Percentiles rank a stretch among this genome's conserved stretches.
These are phyloP conservation scores for Colletotrichum euphorbiae DNA, from an alignment of 2,329 filamentous ascomycete genomes.

Conservation along the genomic window DNA sequence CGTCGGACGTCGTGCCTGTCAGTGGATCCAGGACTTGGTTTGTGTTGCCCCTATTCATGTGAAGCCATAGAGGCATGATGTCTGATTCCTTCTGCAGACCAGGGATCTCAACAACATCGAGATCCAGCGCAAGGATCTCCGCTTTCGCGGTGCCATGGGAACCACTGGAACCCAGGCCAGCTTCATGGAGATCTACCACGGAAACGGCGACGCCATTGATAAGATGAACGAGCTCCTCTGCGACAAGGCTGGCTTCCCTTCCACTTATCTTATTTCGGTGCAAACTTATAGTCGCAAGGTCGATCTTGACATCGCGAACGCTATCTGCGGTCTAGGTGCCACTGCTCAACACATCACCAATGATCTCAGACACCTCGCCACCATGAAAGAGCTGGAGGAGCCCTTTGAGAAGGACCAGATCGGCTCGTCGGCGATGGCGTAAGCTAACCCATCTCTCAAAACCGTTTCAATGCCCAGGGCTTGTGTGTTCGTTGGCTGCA, in stretches of 20 bases:
- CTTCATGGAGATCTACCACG: conserved; percentile 71
- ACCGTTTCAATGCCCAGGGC: no score
- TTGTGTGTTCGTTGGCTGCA: no score
- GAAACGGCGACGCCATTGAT: conserved; percentile 62
- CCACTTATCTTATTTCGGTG: conserved; percentile 70
- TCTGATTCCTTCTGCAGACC: conserved; percentile 38
- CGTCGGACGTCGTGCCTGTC: conserved; percentile 8
- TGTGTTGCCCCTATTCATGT: not conserved
- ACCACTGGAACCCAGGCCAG: conserved; percentile 84
- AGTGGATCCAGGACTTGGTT: conserved; percentile 21
- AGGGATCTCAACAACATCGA: conserved; percentile 81
- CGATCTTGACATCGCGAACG: conserved; percentile 83
- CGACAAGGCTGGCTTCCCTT: conserved; percentile 67
- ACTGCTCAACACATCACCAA: conserved; percentile 77
- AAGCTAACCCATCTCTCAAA: not conserved
- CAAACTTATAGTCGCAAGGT: conserved; percentile 76
- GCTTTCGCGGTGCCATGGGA: conserved; percentile 77
- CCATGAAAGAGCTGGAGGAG: conserved; percentile 87
- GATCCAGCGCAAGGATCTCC: conserved; percentile 72
- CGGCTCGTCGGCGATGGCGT: conserved; percentile 50
- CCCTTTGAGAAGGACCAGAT: conserved; percentile 84
- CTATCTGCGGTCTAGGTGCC: conserved; percentile 82
- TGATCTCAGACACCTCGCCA: conserved; percentile 80
- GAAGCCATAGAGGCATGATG: no score
- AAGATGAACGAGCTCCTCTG: conserved; percentile 67